phyloP scores from a whole-genome alignment of 495 filamentous ascomycete species.

The Aspergillus biplanus region DNA sequence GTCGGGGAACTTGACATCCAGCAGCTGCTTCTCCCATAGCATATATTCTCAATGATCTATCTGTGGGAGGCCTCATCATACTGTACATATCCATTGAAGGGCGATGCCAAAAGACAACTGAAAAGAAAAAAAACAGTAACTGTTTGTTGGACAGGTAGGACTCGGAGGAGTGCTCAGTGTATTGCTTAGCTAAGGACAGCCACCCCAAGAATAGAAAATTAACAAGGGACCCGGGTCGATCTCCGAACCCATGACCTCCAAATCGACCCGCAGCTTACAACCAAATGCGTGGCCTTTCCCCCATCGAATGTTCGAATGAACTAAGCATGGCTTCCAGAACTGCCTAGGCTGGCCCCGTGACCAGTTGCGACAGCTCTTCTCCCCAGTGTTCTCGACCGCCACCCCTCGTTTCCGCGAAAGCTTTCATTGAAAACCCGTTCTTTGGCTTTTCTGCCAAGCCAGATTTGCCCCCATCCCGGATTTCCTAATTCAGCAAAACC shows the following conservation, averaged over 20 bases:
- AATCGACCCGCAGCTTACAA: background rate
- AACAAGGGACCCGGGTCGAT: constrained; percentile 11
- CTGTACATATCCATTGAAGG: too few species aligned
- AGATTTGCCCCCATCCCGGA: constrained; percentile 8
- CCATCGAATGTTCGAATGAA: constrained; percentile 17
- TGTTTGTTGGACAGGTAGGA: too few species aligned
- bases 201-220: constrained; percentile 1
- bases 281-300: background rate
- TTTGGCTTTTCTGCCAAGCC: constrained; percentile 6
- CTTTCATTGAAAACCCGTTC: constrained; percentile 6
- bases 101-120: too few species aligned
- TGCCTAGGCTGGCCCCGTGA: constrained; percentile 19
- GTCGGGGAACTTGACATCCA: background rate
- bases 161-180: background rate
- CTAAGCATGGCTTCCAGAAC: constrained; percentile 19
- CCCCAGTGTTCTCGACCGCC: constrained; percentile 11
- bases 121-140: too few species aligned
- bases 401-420: background rate
- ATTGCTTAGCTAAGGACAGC: background rate
- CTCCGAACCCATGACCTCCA: constrained; percentile 16
- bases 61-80: too few species aligned
- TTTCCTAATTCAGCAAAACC: constrained; percentile 14
- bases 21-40: too few species aligned
- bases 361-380: constrained; percentile 4
- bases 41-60: too few species aligned